A percentile compares a stretch with the other conserved stretches of the same genome.
Conservation (phyloP, 495 filamentous ascomycete species). For the Terfezia boudieri region DNA sequence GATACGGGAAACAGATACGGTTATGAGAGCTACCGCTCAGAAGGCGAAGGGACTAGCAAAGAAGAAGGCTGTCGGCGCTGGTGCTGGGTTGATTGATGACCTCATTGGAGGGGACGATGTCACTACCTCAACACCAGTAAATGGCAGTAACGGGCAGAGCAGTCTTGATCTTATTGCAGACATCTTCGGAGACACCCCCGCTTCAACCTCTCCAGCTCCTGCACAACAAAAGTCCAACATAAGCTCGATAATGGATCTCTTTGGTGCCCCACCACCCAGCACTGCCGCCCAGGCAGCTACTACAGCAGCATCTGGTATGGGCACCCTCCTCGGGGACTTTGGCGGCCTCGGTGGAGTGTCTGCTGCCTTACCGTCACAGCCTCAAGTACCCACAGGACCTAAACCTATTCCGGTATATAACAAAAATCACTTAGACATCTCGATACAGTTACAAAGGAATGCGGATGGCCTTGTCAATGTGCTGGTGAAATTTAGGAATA, state of each 20-base stretch:
- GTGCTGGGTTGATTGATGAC: background rate
- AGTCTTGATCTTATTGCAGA: conserved; percentile 75
- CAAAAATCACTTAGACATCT: conserved; percentile 62
- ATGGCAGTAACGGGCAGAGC: conserved; percentile 34
- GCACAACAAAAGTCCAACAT: conserved; percentile 35
- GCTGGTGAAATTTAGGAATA: conserved; percentile 61
- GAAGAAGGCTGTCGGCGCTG: conserved; percentile 43
- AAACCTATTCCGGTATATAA: conserved; percentile 48
- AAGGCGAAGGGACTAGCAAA: conserved; percentile 58
- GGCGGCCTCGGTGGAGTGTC: conserved; percentile 21
- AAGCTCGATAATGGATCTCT: conserved; percentile 74
- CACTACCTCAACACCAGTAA: conserved; percentile 25
- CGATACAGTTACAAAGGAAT: conserved; percentile 59
- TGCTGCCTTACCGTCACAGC: conserved; percentile 26
- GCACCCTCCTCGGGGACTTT: conserved; percentile 23
- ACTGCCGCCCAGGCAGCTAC: conserved; percentile 16
- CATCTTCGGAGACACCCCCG: conserved; percentile 43
- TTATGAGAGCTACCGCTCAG: conserved; percentile 56
- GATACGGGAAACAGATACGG: conserved; percentile 79
- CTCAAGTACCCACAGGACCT: conserved; percentile 17
- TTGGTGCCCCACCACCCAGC: conserved; percentile 24
- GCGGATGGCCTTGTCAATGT: conserved; percentile 51
- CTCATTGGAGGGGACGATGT: conserved; percentile 63
- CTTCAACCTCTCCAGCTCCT: conserved; percentile 26
- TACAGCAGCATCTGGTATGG: conserved; percentile 18